These are phyloP conservation scores for Chaetoscypha palmicola DNA, from an alignment of 2,329 filamentous ascomycete species.

Conservation along the genomic window DNA sequence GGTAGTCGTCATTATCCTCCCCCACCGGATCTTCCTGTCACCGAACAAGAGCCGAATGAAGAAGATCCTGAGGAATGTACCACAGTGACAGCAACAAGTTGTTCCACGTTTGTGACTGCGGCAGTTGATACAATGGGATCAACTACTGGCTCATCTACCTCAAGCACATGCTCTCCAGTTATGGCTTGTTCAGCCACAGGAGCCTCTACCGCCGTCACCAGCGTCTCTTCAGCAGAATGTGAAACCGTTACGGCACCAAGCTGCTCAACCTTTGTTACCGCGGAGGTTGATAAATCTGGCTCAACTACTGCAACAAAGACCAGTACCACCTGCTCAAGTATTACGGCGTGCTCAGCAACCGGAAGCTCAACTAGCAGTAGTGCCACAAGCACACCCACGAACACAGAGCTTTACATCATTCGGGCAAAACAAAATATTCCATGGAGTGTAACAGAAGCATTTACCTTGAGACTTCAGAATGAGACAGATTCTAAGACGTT, in stretches of 20 bases:
- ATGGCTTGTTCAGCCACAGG: neutral
- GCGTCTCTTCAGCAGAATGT: neutral
- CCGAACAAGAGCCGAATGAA: neutral
- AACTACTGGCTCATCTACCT: neutral
- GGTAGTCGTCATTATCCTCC: neutral
- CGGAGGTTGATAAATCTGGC: neutral
- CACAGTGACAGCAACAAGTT: neutral
- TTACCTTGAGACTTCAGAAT: no score
- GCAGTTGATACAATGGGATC: neutral
- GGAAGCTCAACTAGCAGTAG: neutral
- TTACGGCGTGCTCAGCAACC: neutral
- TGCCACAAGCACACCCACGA: no score
- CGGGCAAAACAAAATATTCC: no score
- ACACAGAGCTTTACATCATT: no score
- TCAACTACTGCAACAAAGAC: neutral
- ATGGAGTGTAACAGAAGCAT: no score
- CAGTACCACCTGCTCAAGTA: neutral
- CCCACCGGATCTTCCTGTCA: neutral
- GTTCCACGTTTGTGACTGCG: neutral
- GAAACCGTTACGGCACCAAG: neutral
- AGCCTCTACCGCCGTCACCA: neutral
- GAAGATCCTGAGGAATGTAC: conserved; percentile 2
- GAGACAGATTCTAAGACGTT: no score
- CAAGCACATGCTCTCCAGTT: neutral
- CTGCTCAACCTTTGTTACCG: conserved; percentile 1